Evolutionary conservation across 257 asterid species (phyloP).

Genomic region (Misopates orontium): DNA sequence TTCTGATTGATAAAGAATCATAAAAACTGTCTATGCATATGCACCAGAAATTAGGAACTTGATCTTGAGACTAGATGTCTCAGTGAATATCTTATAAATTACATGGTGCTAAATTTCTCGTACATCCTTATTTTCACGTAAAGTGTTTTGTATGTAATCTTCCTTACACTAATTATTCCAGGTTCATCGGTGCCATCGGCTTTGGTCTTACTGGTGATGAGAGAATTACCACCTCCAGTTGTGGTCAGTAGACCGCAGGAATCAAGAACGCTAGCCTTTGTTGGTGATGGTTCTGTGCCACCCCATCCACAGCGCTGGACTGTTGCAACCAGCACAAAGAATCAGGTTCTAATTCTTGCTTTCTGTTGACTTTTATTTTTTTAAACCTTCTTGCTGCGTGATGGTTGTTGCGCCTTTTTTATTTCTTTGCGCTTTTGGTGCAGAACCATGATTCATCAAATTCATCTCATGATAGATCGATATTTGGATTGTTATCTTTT

Average conservation of each 20-base stretch:
- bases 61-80: too few species aligned
- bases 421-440: neutral
- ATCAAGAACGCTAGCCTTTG: conserved; percentile 62
- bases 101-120: too few species aligned
- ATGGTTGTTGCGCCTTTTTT: too few species aligned
- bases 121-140: too few species aligned
- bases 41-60: too few species aligned
- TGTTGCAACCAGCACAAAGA: conserved; percentile 57
- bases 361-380: conserved; percentile 9
- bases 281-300: conserved; percentile 54
- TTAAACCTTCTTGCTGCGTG: neutral
- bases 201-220: conserved; percentile 81
- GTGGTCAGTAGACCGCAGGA: conserved; percentile 48
- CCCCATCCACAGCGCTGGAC: conserved; percentile 65
- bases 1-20: too few species aligned
- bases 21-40: too few species aligned
- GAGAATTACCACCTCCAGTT: conserved; percentile 75
- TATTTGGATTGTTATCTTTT: too few species aligned
- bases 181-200: conserved; percentile 94
- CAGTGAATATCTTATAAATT: too few species aligned
- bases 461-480: neutral
- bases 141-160: too few species aligned
- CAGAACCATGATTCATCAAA: neutral
- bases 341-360: conserved; percentile 57
- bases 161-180: conserved; percentile 31